Evolutionary conservation across 768 basidiomycete species (phyloP), one percentile per base, ranked within the genome.

Genomic region (Hygrocybe coccinea): DNA sequence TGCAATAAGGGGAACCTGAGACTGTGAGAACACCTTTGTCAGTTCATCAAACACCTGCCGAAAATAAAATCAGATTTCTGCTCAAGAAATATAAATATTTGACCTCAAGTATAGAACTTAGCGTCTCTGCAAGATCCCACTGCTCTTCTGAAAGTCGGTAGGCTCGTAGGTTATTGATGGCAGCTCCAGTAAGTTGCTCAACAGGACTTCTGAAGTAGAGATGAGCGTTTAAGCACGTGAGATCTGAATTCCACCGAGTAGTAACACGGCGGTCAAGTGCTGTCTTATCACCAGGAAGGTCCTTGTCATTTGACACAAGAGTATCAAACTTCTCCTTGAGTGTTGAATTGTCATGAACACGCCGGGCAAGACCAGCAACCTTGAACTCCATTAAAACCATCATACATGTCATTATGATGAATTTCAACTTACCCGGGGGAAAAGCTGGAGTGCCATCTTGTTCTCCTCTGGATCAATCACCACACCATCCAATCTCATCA

Each of bases 241-340:
- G 14, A 15, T 39, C 38, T 15, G 38, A 39, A 39, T 39, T 39
- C 38, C 38, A 39, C 15, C 38, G 38, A 39, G 38, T 39, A 15
- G 38, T 14, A 15, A 39, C 38, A 39, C 38, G 38, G 14, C 60
- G 52, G 49, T 55, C 54, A 29, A 72, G 66, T 1, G 60, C 45
- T 2, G 24, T 21, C 54, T 65, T 56, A 10, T 61, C 50, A 12
- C 52, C 57, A 1, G 53, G 12, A 7, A 52, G 50, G 3, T 59
- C 52, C 36, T 46, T 34, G 48, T 65, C 55, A 15, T 50, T 37
- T 22, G 35, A 1, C 5, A 70, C 60, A 11, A 70, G 56, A 6
- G 54, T 47, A 6, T 64, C 54, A 56, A 71, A 71, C 24, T 61
- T 61, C 22, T 65, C 65, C 8, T 61, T 61, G 6, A 70, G 53